Evolutionary conservation across 768 basidiomycete species (phyloP).

Genomic region (Leucocoprinus leucothites): DNA sequence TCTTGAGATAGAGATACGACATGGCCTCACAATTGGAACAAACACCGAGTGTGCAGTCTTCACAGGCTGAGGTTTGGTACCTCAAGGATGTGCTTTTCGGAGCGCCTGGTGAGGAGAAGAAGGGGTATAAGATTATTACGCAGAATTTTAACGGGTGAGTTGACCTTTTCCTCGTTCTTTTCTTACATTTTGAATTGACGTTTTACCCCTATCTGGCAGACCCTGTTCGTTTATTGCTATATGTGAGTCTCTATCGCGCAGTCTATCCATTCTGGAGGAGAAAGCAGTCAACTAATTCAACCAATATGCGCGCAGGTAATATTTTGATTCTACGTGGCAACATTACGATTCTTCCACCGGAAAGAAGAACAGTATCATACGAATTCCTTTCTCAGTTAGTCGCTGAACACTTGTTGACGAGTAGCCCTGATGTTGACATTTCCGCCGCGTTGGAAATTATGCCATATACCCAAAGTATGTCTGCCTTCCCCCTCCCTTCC

Average conservation of each 20-base stretch:
- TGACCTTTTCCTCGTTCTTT: background rate
- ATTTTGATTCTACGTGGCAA: slow-evolving; percentile 84
- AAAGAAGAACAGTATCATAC: slow-evolving; percentile 74
- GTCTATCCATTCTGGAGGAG: background rate
- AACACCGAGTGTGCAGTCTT: slow-evolving; percentile 34
- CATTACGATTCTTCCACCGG: slow-evolving; percentile 66
- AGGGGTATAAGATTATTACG: slow-evolving; percentile 62
- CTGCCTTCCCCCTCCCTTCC: background rate
- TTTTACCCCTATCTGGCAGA: slow-evolving; percentile 35
- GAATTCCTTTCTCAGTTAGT: slow-evolving; percentile 81
- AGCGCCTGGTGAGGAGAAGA: slow-evolving; percentile 20
- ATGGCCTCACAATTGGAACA: slow-evolving; percentile 1
- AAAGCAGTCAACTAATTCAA: background rate
- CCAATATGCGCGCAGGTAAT: slow-evolving; percentile 53
- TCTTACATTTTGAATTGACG: background rate
- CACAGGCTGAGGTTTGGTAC: slow-evolving; percentile 68
- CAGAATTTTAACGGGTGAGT: slow-evolving; percentile 84
- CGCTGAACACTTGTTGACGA: slow-evolving; percentile 73
- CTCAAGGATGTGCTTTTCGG: slow-evolving; percentile 66
- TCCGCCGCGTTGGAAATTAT: slow-evolving; percentile 73
- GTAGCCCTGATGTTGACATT: slow-evolving; percentile 57
- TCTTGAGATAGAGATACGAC: background rate
- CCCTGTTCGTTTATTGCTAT: slow-evolving; percentile 92
- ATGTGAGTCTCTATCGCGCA: slow-evolving; percentile 43
- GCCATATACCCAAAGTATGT: slow-evolving; percentile 74